phyloP scores from a whole-genome alignment of 805 yeast species.

The Millerozyma miso region DNA sequence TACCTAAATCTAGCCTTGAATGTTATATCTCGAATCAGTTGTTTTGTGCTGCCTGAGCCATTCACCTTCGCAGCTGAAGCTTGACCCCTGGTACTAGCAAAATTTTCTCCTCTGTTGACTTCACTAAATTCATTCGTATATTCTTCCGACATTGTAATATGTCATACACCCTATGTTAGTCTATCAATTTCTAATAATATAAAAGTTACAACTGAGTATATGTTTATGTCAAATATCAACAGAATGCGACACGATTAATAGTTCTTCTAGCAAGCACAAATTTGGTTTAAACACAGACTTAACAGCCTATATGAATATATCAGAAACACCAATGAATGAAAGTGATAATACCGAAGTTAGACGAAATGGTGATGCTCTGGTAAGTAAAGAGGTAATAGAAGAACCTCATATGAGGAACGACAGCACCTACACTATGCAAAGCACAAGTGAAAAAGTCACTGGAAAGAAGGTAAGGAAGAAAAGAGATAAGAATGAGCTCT shows the following conservation, averaged over 20 bases:
- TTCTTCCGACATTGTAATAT: neutral
- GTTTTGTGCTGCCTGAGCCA: neutral
- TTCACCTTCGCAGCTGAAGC: neutral
- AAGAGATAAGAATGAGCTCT: conserved; percentile 7
- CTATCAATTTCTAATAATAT: neutral
- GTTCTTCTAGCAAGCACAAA: neutral
- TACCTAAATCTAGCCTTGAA: conserved; percentile 30
- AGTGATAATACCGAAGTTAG: neutral
- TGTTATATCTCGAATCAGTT: conserved; percentile 18
- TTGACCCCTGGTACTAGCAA: neutral
- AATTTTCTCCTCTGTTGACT: neutral
- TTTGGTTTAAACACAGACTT: neutral
- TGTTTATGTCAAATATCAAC: neutral
- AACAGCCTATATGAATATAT: neutral
- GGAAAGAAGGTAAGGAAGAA: conserved; percentile 1
- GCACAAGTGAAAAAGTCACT: neutral
- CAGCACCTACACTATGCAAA: neutral
- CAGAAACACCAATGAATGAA: neutral
- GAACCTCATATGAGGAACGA: neutral
- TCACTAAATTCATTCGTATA: neutral
- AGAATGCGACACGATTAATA: neutral
- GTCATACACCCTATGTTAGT: no score
- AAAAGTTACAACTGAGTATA: neutral
- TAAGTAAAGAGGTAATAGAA: neutral
- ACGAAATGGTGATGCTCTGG: neutral